phyloP scores from a whole-genome alignment of 257 asterid species.

The Fraxinus americana region DNA sequence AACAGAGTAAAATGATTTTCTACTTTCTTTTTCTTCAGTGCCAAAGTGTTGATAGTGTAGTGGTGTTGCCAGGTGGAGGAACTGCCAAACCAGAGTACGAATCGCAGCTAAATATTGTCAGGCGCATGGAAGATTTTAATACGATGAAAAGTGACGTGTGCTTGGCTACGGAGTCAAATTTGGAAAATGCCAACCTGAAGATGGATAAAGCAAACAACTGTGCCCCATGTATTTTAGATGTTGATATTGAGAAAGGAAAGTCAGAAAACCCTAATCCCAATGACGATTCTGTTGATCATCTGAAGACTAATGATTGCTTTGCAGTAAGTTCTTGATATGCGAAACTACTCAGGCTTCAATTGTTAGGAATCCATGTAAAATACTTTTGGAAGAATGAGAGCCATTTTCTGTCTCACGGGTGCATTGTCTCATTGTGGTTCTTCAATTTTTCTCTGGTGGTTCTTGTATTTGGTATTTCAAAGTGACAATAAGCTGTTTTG shows the following conservation, averaged over 20 bases:
- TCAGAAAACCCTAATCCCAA: conserved; percentile 45
- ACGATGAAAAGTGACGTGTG: conserved; percentile 44
- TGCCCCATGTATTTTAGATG: conserved; percentile 42
- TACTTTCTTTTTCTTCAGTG: conserved; percentile 36
- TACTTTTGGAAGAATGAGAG: conserved; percentile 12
- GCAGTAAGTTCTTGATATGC: conserved; percentile 49
- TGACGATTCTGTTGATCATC: conserved; percentile 44
- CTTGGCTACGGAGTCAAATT: conserved; percentile 44
- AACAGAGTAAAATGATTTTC: conserved; percentile 13
- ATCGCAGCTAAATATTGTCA: conserved; percentile 27
- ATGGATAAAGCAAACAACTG: conserved; percentile 46
- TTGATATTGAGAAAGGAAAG: conserved; percentile 73
- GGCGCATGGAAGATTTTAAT: conserved; percentile 38
- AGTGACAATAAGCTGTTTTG: conserved; percentile 27
- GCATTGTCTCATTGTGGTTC: neutral
- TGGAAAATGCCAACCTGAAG: conserved; percentile 45
- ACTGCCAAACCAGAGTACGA: conserved; percentile 29
- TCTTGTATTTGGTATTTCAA: neutral
- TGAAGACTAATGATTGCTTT: conserved; percentile 57
- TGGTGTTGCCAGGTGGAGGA: conserved; percentile 43
- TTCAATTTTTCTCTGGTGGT: neutral
- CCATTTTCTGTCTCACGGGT: neutral
- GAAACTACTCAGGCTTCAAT: conserved; percentile 20
- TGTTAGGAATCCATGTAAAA: conserved; percentile 1
- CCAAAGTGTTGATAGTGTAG: conserved; percentile 39